Percentiles rank a stretch among this genome's conserved stretches.
Evolutionary conservation across 768 basidiomycete genomes (phyloP).

Genomic region (Lentinula edodes): DNA sequence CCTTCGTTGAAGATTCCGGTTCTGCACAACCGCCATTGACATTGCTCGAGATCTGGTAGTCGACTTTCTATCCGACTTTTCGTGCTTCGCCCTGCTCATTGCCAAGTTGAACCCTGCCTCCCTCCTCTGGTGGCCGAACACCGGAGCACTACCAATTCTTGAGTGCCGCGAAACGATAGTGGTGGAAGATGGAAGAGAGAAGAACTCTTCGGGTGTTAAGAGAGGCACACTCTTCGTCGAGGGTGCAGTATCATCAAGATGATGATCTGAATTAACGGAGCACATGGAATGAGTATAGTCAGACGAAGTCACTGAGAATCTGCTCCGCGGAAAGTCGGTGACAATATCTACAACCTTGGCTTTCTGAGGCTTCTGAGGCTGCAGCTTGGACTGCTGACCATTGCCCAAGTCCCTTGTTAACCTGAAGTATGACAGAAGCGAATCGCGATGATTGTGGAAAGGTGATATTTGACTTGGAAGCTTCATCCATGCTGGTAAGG

Average conservation of each 20-base stretch:
- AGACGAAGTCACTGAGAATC: conserved; percentile 26
- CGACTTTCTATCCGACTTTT: not conserved
- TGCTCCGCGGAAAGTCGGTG: conserved; percentile 21
- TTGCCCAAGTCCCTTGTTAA: not conserved
- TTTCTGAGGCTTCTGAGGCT: not conserved
- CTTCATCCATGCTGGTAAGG: conserved; percentile 1
- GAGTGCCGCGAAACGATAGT: conserved; percentile 11
- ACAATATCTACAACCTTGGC: conserved; percentile 21
- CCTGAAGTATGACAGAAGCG: conserved; percentile 1
- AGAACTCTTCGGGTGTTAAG: conserved; percentile 13
- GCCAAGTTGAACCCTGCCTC: not conserved
- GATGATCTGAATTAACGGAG: conserved; percentile 9
- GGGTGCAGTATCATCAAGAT: not conserved
- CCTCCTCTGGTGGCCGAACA: conserved; percentile 9
- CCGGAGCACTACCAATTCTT: conserved; percentile 13
- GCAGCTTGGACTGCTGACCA: not conserved
- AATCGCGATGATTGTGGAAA: conserved; percentile 4
- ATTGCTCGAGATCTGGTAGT: not conserved
- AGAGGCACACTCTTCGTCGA: not conserved
- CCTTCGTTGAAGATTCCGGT: not conserved
- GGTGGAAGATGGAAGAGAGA: conserved; percentile 11
- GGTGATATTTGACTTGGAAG: conserved; percentile 7
- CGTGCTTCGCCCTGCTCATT: not conserved
- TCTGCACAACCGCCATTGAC: not conserved
- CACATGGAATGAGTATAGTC: conserved; percentile 19